Conservation (phyloP, 2,329 filamentous ascomycete genomes). For the Penicillium rolfsii region DNA sequence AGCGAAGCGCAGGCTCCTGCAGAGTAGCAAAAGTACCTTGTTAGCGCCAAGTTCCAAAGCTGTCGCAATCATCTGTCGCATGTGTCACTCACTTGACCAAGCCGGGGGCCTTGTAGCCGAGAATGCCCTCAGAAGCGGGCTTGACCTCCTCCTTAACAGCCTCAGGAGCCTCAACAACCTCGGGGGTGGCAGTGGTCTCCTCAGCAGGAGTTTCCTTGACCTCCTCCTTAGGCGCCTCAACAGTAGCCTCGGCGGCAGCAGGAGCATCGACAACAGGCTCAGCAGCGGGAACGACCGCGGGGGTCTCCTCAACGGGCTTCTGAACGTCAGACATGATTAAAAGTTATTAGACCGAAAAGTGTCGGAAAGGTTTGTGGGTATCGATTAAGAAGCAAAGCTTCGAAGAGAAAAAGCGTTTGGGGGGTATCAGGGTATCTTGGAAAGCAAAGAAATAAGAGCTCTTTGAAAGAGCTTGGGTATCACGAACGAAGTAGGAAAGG, state of each 20-base stretch:
- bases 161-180: slow-evolving; percentile 9
- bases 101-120: slow-evolving; percentile 88
- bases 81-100: slow-evolving; percentile 76
- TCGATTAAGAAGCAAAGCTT: slow-evolving; percentile 32
- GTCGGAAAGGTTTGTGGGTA: slow-evolving; percentile 17
- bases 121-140: slow-evolving; percentile 78
- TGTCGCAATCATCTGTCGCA: slow-evolving; percentile 3
- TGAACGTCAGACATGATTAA: slow-evolving; percentile 35
- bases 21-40: slow-evolving; percentile 30
- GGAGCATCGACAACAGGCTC: slow-evolving; percentile 18
- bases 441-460: slow-evolving; percentile 36
- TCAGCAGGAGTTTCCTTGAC: slow-evolving; percentile 62
- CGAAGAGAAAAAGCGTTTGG: slow-evolving; percentile 21
- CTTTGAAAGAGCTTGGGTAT: slow-evolving; percentile 30
- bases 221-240: slow-evolving; percentile 23
- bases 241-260: slow-evolving; percentile 18
- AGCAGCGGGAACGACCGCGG: slow-evolving; percentile 10
- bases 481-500: slow-evolving; percentile 29
- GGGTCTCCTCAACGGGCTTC: slow-evolving; percentile 31
- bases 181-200: slow-evolving; percentile 55
- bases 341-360: slow-evolving; percentile 25
- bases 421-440: slow-evolving; percentile 22
- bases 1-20: slow-evolving; percentile 81
- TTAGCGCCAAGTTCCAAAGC: neutral
- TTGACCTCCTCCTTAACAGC: slow-evolving; percentile 53